These are phyloP conservation scores for Phaeosphaeria sp. DNA, from an alignment of 2,329 filamentous ascomycete genomes.

Conservation along the genomic window DNA sequence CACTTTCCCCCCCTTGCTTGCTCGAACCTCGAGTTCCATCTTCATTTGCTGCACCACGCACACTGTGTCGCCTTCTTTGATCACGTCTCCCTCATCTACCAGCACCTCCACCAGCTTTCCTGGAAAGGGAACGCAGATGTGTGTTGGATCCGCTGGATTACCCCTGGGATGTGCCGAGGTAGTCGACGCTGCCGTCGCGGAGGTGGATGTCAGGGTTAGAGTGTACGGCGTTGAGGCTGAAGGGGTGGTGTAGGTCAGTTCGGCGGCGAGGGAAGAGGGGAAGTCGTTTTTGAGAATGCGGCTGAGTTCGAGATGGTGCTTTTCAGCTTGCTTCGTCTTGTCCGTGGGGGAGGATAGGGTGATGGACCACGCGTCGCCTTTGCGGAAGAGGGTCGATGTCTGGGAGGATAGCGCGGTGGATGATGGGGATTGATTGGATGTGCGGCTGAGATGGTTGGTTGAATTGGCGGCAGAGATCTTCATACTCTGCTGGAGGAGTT, in stretches of 20 bases:
- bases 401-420: slow-evolving; percentile 10
- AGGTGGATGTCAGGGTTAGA: slow-evolving; percentile 55
- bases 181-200: slow-evolving; percentile 49
- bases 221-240: slow-evolving; percentile 51
- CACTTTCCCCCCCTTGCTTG: slow-evolving; percentile 55
- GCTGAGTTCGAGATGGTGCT: slow-evolving; percentile 62
- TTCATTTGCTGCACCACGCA: slow-evolving; percentile 72
- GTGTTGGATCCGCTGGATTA: slow-evolving; percentile 56
- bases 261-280: slow-evolving; percentile 61
- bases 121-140: slow-evolving; percentile 64
- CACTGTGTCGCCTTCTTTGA: slow-evolving; percentile 62
- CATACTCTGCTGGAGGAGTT: slow-evolving; percentile 45
- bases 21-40: slow-evolving; percentile 71
- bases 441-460: not conserved
- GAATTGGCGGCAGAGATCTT: slow-evolving; percentile 1
- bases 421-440: slow-evolving; percentile 6
- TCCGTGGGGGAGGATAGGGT: slow-evolving; percentile 23
- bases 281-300: slow-evolving; percentile 67
- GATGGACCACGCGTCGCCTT: slow-evolving; percentile 66
- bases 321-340: slow-evolving; percentile 18
- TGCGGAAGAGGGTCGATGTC: slow-evolving; percentile 59
- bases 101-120: slow-evolving; percentile 67
- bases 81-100: slow-evolving; percentile 61
- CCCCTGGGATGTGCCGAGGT: slow-evolving; percentile 56
- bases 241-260: slow-evolving; percentile 55